Evolutionary conservation across 2,329 filamentous ascomycete species (phyloP).

Genomic region (Cladosporium velox): DNA sequence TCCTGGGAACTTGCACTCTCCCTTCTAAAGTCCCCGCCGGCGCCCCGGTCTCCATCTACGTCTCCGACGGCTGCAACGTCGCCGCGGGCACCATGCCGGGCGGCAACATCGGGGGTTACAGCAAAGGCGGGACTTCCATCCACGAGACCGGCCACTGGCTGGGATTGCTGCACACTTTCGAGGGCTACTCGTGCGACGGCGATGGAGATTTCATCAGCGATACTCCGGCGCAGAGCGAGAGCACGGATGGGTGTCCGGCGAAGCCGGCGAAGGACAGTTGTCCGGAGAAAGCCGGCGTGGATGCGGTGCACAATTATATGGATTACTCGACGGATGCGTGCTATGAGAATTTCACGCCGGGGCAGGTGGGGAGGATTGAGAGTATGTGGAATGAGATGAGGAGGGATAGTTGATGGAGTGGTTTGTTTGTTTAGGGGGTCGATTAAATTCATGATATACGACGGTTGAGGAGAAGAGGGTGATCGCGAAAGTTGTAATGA

Average conservation of each 20-base stretch:
- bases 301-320: constrained; percentile 62
- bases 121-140: constrained; percentile 49
- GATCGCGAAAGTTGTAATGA: background rate
- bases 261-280: constrained; percentile 54
- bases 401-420: constrained; percentile 26
- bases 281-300: constrained; percentile 47
- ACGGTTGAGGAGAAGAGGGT: background rate
- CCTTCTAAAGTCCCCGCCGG: constrained; percentile 43
- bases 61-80: constrained; percentile 59
- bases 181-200: constrained; percentile 48
- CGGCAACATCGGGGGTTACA: constrained; percentile 52
- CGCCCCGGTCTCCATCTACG: constrained; percentile 41
- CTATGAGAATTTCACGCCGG: constrained; percentile 54
- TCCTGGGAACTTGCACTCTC: constrained; percentile 59
- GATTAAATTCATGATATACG: no score
- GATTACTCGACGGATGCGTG: constrained; percentile 60
- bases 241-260: constrained; percentile 58
- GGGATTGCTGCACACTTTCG: constrained; percentile 50
- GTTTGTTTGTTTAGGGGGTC: background rate
- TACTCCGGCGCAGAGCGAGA: constrained; percentile 44
- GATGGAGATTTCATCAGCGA: constrained; percentile 49
- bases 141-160: constrained; percentile 54
- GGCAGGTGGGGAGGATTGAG: constrained; percentile 54
- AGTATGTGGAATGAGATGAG: constrained; percentile 53
- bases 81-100: constrained; percentile 59